Evolutionary conservation across 225 moss, liverwort and hornwort species (phyloP).

Genomic region (Rhytidiadelphus loreus): DNA sequence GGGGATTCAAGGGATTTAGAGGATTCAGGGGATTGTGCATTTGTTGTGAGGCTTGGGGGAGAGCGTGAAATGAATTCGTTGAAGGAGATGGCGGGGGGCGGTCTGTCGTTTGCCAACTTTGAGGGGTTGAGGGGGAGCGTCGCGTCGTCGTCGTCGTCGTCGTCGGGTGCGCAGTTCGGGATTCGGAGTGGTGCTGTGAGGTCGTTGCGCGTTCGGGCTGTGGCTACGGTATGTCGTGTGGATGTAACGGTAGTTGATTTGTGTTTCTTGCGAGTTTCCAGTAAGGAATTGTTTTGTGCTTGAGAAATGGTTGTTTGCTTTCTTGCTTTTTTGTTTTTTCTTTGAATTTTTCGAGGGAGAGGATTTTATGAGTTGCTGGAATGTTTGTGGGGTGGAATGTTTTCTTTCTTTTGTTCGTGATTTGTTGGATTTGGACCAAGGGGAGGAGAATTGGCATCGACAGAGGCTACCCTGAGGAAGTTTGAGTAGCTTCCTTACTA

Average conservation of each 20-base stretch:
- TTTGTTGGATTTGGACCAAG: too few species aligned
- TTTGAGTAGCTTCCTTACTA: not conserved
- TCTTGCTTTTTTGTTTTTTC: not conserved
- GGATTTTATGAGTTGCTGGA: not conserved
- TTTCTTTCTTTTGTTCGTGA: not conserved
- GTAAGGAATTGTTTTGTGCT: not conserved
- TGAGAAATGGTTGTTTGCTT: not conserved
- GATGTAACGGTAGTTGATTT: not conserved
- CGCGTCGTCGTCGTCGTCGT: not conserved
- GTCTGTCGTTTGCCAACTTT: not conserved
- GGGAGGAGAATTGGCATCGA: not conserved
- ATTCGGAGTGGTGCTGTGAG: not conserved
- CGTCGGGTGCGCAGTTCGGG: not conserved
- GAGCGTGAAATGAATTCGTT: not conserved
- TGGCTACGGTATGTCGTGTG: conserved; percentile 9
- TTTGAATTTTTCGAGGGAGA: not conserved
- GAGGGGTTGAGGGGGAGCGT: conserved; percentile 13
- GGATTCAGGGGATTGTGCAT: not conserved
- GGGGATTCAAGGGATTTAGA: not conserved
- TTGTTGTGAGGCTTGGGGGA: not conserved
- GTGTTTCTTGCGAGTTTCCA: not conserved
- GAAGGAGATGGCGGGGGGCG: not conserved
- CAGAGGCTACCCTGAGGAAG: not conserved
- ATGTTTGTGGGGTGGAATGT: not conserved
- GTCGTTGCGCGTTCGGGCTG: conserved; percentile 9